Conservation (phyloP, 768 basidiomycete species). For the Fomitopsis pulvina region DNA sequence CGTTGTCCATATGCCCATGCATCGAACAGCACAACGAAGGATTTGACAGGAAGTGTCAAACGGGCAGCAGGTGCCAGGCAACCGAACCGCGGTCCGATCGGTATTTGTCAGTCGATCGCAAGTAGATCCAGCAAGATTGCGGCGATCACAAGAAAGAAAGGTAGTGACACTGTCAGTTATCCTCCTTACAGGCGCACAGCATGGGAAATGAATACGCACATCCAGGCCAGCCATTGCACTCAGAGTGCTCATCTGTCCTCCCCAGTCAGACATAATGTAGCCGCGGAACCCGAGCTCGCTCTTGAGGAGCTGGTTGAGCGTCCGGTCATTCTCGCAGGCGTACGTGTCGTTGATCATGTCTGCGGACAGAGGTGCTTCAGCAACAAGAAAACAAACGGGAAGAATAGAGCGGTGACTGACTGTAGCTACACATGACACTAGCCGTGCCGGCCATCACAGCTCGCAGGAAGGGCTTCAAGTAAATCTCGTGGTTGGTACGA, state of each 20-base stretch:
- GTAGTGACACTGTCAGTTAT: neutral
- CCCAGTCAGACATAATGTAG: constrained; percentile 74
- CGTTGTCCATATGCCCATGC: neutral
- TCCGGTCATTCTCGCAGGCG: constrained; percentile 68
- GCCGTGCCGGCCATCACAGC: constrained; percentile 71
- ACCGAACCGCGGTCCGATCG: neutral
- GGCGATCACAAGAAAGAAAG: neutral
- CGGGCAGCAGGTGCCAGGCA: neutral
- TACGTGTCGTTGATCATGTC: constrained; percentile 65
- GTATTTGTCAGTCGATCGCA: neutral
- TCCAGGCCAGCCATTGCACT: constrained; percentile 57
- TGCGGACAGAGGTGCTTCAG: constrained; percentile 18
- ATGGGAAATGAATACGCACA: constrained; percentile 29
- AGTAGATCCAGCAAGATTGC: neutral
- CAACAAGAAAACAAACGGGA: neutral
- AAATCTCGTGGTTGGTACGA: constrained; percentile 71
- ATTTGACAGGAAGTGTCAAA: neutral
- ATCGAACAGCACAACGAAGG: neutral
- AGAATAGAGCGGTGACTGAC: constrained; percentile 27
- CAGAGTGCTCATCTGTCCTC: constrained; percentile 55
- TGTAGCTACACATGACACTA: constrained; percentile 74
- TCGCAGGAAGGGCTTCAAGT: constrained; percentile 61
- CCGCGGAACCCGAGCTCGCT: constrained; percentile 74
- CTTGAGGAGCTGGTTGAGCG: constrained; percentile 71
- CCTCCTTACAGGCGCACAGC: neutral